These are phyloP conservation scores for Hypoxylon rubiginosum DNA, from an alignment of 2,329 filamentous ascomycete genomes.

Conservation along the genomic window DNA sequence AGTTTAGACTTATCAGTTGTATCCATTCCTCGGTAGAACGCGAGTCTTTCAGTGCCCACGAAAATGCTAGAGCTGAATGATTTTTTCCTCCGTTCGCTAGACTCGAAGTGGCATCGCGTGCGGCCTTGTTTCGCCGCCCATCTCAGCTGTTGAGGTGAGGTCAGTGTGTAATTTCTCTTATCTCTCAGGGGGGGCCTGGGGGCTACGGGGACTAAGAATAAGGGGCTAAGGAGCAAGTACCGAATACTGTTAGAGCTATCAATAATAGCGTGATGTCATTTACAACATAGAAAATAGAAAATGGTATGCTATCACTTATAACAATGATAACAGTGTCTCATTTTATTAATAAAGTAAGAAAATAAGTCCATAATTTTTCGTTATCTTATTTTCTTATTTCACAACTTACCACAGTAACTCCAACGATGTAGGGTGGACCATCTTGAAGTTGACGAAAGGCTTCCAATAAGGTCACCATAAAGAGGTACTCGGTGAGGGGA, in stretches of 20 bases:
- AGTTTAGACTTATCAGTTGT: constrained; percentile 22
- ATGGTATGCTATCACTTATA: no score
- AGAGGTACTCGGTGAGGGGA: constrained; percentile 1
- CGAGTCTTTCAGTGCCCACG: no score
- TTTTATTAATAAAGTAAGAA: neutral
- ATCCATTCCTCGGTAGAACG: constrained; percentile 9
- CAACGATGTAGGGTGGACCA: neutral
- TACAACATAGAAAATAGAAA: neutral
- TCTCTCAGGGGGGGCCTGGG: constrained; percentile 14
- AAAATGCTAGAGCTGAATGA: constrained; percentile 16
- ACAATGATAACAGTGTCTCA: neutral
- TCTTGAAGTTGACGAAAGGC: neutral
- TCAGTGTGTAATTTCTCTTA: constrained; percentile 17
- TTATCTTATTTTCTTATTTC: neutral
- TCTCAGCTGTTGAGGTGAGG: constrained; percentile 14
- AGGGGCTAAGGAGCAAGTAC: neutral
- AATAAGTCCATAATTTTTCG: neutral
- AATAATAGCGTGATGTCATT: neutral
- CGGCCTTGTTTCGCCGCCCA: constrained; percentile 14
- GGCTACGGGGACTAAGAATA: neutral
- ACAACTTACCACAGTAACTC: neutral
- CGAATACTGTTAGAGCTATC: neutral
- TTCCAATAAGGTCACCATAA: neutral
- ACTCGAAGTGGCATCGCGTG: constrained; percentile 30
- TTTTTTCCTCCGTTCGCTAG: constrained; percentile 27